A percentile compares a stretch with the other conserved stretches of the same genome.
Conservation (phyloP, 2,329 filamentous ascomycete genomes). For the Arthrobotrys entomopaga region DNA sequence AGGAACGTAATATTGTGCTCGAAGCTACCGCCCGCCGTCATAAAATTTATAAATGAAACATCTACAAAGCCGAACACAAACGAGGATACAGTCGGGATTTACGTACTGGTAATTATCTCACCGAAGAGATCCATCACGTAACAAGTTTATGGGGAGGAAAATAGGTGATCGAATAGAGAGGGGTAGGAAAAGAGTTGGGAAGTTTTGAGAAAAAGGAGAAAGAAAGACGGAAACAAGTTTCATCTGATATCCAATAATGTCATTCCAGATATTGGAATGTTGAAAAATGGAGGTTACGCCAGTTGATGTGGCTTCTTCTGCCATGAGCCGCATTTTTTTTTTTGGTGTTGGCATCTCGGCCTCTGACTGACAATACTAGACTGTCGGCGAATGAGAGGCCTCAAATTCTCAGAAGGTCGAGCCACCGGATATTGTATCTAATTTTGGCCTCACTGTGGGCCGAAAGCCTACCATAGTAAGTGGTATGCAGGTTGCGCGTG, state of each 20-base stretch:
- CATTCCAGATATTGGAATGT: background rate
- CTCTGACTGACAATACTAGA: too few relatives aligned
- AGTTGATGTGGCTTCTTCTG: background rate
- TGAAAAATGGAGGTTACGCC: background rate
- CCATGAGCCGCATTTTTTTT: background rate
- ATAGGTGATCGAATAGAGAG: slow-evolving; percentile 12
- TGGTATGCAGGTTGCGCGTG: slow-evolving; percentile 41
- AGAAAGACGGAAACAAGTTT: background rate
- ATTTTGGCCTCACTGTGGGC: slow-evolving; percentile 14
- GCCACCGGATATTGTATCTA: slow-evolving; percentile 9
- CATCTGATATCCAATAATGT: background rate
- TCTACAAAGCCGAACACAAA: slow-evolving; percentile 16
- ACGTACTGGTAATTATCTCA: slow-evolving; percentile 35
- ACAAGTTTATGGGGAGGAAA: background rate
- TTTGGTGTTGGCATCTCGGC: background rate
- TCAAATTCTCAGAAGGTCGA: background rate
- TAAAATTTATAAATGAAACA: background rate
- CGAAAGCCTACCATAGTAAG: slow-evolving; percentile 4
- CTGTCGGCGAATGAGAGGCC: background rate
- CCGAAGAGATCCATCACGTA: slow-evolving; percentile 19
- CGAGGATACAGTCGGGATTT: slow-evolving; percentile 44
- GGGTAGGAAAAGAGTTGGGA: background rate
- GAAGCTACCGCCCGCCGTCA: background rate
- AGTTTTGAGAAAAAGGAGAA: background rate
- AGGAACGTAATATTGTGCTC: background rate